Conservation (phyloP, 768 basidiomycete genomes). For the Kwoniella sp. region DNA sequence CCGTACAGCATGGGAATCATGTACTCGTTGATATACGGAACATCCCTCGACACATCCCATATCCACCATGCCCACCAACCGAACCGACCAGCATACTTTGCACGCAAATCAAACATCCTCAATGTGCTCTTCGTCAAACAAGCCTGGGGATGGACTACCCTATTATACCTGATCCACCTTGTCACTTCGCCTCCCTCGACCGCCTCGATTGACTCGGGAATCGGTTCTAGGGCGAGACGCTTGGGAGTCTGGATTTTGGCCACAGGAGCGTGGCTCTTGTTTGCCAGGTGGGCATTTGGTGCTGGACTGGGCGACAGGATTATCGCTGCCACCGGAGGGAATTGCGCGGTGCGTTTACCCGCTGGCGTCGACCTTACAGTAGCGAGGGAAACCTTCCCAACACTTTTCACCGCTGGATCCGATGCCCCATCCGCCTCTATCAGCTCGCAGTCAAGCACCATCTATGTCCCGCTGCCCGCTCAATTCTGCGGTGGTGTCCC, state of each 20-base stretch:
- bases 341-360: conserved; percentile 38
- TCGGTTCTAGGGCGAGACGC: conserved; percentile 17
- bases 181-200: conserved; percentile 26
- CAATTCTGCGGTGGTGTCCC: conserved; percentile 25
- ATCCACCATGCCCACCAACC: conserved; percentile 64
- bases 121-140: conserved; percentile 87
- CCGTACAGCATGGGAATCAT: conserved; percentile 33
- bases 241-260: conserved; percentile 33
- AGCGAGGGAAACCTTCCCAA: conserved; percentile 9
- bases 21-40: conserved; percentile 59
- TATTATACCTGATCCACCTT: conserved; percentile 58
- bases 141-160: conserved; percentile 87
- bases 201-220: not conserved
- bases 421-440: not conserved
- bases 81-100: conserved; percentile 67
- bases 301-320: conserved; percentile 47
- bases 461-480: conserved; percentile 21
- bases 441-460: not conserved
- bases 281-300: conserved; percentile 51
- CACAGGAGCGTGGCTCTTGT: conserved; percentile 38
- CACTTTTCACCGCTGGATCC: conserved; percentile 9
- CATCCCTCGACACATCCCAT: conserved; percentile 84
- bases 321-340: conserved; percentile 42
- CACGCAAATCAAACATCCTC: conserved; percentile 75
- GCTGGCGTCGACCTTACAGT: conserved; percentile 7